phyloP scores from a whole-genome alignment of 495 filamentous ascomycete species.

The Cercophora samala region DNA sequence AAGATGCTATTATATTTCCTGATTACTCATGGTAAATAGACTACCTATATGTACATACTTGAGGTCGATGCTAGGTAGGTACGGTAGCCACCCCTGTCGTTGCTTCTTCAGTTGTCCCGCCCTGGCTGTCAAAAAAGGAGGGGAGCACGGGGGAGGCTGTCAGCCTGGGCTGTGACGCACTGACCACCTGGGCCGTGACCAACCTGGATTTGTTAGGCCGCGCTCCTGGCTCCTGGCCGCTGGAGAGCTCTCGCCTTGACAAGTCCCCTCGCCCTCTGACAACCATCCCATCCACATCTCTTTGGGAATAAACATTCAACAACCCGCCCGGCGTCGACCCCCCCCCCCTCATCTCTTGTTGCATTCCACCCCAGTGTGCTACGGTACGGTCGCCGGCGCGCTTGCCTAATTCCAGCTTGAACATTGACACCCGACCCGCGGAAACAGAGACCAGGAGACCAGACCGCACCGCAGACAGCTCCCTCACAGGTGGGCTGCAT shows the following conservation, averaged over 20 bases:
- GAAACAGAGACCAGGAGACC: neutral
- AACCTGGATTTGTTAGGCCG: slow-evolving; percentile 15
- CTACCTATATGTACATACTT: no score
- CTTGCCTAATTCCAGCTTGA: neutral
- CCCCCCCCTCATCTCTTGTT: neutral
- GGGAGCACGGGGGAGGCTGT: neutral
- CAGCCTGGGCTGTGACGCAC: neutral
- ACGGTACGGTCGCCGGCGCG: neutral
- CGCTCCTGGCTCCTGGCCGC: slow-evolving; percentile 6
- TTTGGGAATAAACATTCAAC: neutral
- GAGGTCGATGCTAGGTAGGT: no score
- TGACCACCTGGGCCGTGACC: neutral
- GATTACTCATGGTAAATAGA: no score
- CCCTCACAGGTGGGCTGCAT: slow-evolving; percentile 6
- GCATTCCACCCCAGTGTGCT: neutral
- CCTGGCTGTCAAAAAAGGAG: neutral
- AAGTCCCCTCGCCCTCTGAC: slow-evolving; percentile 3
- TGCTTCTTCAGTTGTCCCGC: neutral
- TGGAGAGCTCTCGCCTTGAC: slow-evolving; percentile 6
- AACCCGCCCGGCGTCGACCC: neutral
- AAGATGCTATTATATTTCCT: no score
- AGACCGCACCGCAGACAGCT: neutral
- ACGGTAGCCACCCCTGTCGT: neutral
- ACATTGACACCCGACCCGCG: neutral
- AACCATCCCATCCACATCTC: neutral